Evolutionary conservation across 805 yeast genomes (phyloP), one percentile per base, ranked within the genome.

Genomic region (Kodamaea jinghongensis): DNA sequence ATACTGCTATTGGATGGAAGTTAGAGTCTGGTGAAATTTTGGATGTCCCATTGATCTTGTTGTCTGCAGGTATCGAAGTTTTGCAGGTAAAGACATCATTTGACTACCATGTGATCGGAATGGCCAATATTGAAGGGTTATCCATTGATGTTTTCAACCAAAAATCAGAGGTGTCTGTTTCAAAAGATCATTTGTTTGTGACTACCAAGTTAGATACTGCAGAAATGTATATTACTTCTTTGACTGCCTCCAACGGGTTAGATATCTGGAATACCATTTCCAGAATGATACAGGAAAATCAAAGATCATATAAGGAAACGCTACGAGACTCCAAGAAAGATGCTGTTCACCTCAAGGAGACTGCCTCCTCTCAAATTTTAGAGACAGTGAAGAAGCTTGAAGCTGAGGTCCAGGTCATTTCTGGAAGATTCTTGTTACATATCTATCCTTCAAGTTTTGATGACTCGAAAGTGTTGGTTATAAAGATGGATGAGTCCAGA

Each of bases 41-140:
- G 20, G 76, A 68, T 30, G 69, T 83, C 7, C 97, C 98, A 0
- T 58, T 86, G 42, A 81, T 91, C 2, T 71, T 80, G 15, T 55
- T 84, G 2, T 70, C 83, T 0, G 66, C 78, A 3, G 80, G 83
- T 0, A 55, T 88, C 23, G 78, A 67, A 2, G 63, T 70, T 3
- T 50, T 86, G 14, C 78, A 80, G 17, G 51, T 76, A 2, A 84
- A 83, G 51, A 63, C 81, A 4, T 80, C 89, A 0, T 79, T 91
- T 51, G 98, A 93, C 56, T 88, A 80, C 56, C 96, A 91, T 55
- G 78, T 86, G 12, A 89, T 93, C 57, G 74, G 86, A 25, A 75
- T 91, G 33, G 76, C 80, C 2, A 70, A 71, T 11, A 57, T 83
- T 14, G 60, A 67, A 5, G 62, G 65, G 1, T 63, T 79, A 17